Base-by-base conservation (phyloP, 148 eudicot species). In the Fagopyrum tataricum region DNA sequence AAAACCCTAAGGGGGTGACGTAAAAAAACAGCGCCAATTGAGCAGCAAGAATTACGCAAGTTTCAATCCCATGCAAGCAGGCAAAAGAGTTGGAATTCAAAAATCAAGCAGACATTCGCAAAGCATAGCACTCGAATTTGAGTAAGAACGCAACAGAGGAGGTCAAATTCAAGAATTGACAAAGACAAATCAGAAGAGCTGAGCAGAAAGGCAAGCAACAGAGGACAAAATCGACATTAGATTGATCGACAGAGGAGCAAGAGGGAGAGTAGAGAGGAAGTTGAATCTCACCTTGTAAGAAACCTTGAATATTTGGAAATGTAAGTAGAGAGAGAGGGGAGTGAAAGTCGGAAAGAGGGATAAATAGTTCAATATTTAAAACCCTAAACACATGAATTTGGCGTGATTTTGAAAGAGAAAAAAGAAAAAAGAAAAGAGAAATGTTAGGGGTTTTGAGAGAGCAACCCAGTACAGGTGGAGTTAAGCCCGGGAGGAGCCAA, bases 241-340 rank as follows among this genome's bases (percentile, higher is more conserved):
- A 46, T 46, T 46, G 49, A 7, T 46, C 49, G 8, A 13, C 15
- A 46, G 49, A 46, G 49, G 49, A 46, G 49, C 14, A 46, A 46
- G 10, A 59, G 6, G 20, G 10, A 10, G 20, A 37, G 44, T 9
- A 64, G 20, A 64, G 37, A 37, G 69, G 6, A 14, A 31, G 6
- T 7, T 37, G 15, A 64, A 31, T 64, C 69, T 18, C 43, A 64
- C 69, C 69, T 46, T 37, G 69, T 37, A 4, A 37, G 43, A 42
- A 21, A 56, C 26, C 21, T 56, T 56, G 62, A 61, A 11, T 42
- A 31, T 64, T 64, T 39, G 20, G 39, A 39, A 64, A 24, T 39
- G 44, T 43, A 64, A 64, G 68, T 4, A 62, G 68, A 62, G 41
- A 24, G 41, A 31, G 69, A 20, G 69, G 69, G 44, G 69, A 64